These are phyloP conservation scores for Podospora didyma DNA, from an alignment of 495 filamentous ascomycete genomes.

Conservation along the genomic window DNA sequence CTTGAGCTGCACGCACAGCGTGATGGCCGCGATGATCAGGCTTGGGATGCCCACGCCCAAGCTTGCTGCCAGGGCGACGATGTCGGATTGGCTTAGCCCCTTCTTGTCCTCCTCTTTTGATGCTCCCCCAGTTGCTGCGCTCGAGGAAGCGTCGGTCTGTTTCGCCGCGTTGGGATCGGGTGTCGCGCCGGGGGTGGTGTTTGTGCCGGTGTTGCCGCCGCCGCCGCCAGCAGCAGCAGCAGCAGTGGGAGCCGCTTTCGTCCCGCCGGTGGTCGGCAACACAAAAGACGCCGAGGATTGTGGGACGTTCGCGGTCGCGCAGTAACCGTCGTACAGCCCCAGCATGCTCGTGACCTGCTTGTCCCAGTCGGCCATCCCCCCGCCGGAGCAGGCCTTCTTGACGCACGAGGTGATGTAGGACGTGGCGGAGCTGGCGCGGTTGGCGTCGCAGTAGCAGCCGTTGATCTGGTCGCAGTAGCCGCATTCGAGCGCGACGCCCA, in stretches of 20 bases:
- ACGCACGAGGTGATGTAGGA: slow-evolving; percentile 6
- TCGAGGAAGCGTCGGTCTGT: not conserved
- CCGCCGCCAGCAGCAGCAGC: too few relatives aligned
- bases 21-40: slow-evolving; percentile 1
- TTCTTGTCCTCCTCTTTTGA: slow-evolving; percentile 5
- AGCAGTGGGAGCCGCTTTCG: too few relatives aligned
- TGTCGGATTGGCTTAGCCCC: slow-evolving; percentile 12
- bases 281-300: not conserved
- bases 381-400: slow-evolving; percentile 1
- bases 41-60: slow-evolving; percentile 14
- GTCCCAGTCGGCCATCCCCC: slow-evolving; percentile 5
- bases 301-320: slow-evolving; percentile 14
- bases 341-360: slow-evolving; percentile 10
- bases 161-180: not conserved
- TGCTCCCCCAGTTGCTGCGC: not conserved
- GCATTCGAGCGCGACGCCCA: slow-evolving; percentile 8
- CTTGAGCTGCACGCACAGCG: slow-evolving; percentile 11
- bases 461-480: slow-evolving; percentile 7
- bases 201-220: too few relatives aligned
- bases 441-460: slow-evolving; percentile 9
- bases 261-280: not conserved
- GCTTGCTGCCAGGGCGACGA: slow-evolving; percentile 11
- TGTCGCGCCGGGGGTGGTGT: not conserved
- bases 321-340: slow-evolving; percentile 8
- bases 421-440: slow-evolving; percentile 7